Evolutionary conservation across 768 basidiomycete species (phyloP).

Genomic region (Boletus eberwhitei): DNA sequence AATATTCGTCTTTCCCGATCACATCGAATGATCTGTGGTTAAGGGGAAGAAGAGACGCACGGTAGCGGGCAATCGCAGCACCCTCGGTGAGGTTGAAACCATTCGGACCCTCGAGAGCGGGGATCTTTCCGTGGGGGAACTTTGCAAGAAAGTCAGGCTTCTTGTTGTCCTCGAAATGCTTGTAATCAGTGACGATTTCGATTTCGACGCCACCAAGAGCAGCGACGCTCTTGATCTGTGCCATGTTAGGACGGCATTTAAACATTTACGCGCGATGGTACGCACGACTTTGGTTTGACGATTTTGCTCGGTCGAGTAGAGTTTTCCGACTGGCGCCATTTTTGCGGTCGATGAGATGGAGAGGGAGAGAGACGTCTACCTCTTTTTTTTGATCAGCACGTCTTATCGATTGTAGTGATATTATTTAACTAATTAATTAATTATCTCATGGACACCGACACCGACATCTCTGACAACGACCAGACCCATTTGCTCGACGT

Average conservation of each 20-base stretch:
- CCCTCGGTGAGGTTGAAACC: constrained; percentile 81
- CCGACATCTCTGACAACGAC: constrained; percentile 29
- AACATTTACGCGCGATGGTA: constrained; percentile 1
- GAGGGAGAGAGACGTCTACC: constrained; percentile 6
- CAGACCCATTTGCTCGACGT: constrained; percentile 13
- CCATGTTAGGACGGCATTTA: neutral
- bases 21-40: constrained; percentile 9
- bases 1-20: constrained; percentile 25
- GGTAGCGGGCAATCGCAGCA: constrained; percentile 77
- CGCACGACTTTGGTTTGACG: constrained; percentile 46
- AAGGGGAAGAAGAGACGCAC: constrained; percentile 52
- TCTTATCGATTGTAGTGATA: constrained; percentile 30
- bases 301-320: constrained; percentile 47
- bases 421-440: constrained; percentile 15
- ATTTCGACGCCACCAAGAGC: constrained; percentile 59
- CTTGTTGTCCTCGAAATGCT: constrained; percentile 64
- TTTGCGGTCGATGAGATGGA: constrained; percentile 27
- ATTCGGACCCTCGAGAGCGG: constrained; percentile 71
- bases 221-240: constrained; percentile 52
- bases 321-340: constrained; percentile 62
- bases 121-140: constrained; percentile 82
- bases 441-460: constrained; percentile 28
- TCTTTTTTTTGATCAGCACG: constrained; percentile 21
- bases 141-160: constrained; percentile 68
- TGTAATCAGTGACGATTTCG: constrained; percentile 50